phyloP scores from a whole-genome alignment of 805 yeast species.

The Wickerhamiella vanderwaltii region DNA sequence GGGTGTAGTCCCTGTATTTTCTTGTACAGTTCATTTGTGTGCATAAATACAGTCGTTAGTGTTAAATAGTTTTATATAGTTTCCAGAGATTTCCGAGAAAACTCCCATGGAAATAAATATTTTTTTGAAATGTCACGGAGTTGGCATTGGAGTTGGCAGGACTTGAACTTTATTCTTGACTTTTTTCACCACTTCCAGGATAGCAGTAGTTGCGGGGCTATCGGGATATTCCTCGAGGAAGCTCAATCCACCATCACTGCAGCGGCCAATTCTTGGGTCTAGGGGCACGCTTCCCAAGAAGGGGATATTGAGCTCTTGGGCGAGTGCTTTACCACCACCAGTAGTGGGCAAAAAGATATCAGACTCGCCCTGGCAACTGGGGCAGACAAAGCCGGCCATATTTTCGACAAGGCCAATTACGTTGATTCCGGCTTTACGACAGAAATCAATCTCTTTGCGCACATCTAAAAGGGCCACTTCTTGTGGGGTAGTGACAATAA shows the following conservation, averaged over 20 bases:
- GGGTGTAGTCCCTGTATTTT: too few species aligned
- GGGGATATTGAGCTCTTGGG: conserved; percentile 63
- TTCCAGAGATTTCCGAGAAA: too few species aligned
- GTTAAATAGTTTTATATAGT: too few species aligned
- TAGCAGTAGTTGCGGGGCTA: conserved; percentile 83
- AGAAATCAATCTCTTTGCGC: conserved; percentile 88
- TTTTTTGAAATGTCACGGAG: too few species aligned
- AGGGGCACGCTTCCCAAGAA: conserved; percentile 89
- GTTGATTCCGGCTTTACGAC: conserved; percentile 77
- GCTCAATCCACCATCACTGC: conserved; percentile 78
- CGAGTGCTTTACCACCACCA: conserved; percentile 84
- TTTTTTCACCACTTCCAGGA: conserved; percentile 57
- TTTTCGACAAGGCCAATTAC: conserved; percentile 88
- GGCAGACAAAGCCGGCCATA: conserved; percentile 98
- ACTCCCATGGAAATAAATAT: too few species aligned
- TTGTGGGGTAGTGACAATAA: conserved; percentile 93
- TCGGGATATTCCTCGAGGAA: conserved; percentile 72
- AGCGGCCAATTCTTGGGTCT: conserved; percentile 85
- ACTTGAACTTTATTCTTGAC: background rate
- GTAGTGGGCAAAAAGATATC: conserved; percentile 89
- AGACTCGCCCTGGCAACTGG: conserved; percentile 80
- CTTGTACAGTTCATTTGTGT: too few species aligned
- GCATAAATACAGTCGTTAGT: too few species aligned
- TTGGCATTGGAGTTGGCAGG: conserved; percentile 4
- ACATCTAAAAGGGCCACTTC: conserved; percentile 94